Base-by-base conservation (phyloP, 257 asterid genomes). In the Asclepias syriaca region DNA sequence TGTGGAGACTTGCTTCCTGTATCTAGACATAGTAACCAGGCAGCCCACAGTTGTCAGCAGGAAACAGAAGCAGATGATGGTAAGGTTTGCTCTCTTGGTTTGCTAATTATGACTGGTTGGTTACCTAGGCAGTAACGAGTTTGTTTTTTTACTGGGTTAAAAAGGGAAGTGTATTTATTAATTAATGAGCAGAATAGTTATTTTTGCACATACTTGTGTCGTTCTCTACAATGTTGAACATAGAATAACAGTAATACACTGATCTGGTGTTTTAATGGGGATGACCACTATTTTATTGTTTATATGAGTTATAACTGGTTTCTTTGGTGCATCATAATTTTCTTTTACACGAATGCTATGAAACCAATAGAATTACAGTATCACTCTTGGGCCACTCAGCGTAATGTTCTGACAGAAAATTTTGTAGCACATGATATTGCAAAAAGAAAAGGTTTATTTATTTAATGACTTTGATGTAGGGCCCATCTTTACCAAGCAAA, bases 381-480 rank as follows among this genome's bases (percentile, higher is more conserved):
- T 61, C 66, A 13, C 45, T 59, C 29, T 40, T 15, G 14, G 65
- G 11, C 16, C 40, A 16, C 43, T 29, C 18, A 21, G 66, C 15
- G 29, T 61, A 61, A 32, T 32, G 65, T 13, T 57, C 40, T 59
- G 1, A 13, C 24, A 2, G 8, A 51, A 50, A 22, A 24, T 27
- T 27, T 27, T 59, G 65, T 22, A 59, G 40, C 15, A 59, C 32
- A 59, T 8, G 3, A 24, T n/a, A 27, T 27, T 11, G 29, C 56
- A 56, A 14, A n/a, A 3, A 34, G 39, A 34, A 12, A 34, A 5
- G 8, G 34, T 55, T 15, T 34, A 45, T 67, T 19, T 53, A 13
- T 67, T 27, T 67, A 21, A 59, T 32, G 66, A 75, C 77, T 54
- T 81, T 68, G 67, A 68, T 53, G 60, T 57, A 92, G 98, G 87